Percentiles rank a stretch among this genome's conserved stretches.
Conservation (phyloP, 768 basidiomycete genomes). For the Tylopilus vinaceipallidus region DNA sequence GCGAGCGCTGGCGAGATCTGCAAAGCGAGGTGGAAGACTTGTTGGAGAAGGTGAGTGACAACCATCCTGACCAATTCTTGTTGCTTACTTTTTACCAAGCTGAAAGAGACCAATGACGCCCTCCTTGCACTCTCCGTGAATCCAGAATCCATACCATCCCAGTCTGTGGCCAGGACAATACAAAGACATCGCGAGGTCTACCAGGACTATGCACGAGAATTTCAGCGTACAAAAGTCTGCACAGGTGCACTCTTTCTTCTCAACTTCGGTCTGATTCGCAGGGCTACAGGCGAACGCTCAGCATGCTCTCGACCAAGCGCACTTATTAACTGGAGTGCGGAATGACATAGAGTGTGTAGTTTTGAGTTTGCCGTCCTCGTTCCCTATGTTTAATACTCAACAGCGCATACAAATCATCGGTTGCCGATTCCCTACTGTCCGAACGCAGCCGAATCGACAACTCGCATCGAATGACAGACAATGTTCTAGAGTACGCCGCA, state of each 20-base stretch:
- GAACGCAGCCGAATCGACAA: conserved; percentile 90
- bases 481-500: conserved; percentile 71
- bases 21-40: conserved; percentile 87
- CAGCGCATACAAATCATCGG: conserved; percentile 89
- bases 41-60: conserved; percentile 67
- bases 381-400: neutral
- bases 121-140: conserved; percentile 65
- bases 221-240: conserved; percentile 78
- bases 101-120: conserved; percentile 84
- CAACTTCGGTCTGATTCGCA: neutral
- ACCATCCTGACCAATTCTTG: neutral
- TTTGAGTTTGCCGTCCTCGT: neutral
- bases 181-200: conserved; percentile 89
- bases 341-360: conserved; percentile 88
- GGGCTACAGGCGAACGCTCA: conserved; percentile 71
- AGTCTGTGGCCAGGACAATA: conserved; percentile 84
- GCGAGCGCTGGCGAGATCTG: conserved; percentile 75
- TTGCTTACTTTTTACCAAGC: conserved; percentile 42
- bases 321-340: conserved; percentile 84
- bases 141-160: conserved; percentile 64
- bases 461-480: conserved; percentile 93
- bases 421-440: conserved; percentile 81
- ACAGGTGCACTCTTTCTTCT: neutral
- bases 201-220: conserved; percentile 83
- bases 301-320: conserved; percentile 80